A percentile compares a stretch with the other conserved stretches of the same genome.
These are phyloP conservation scores for Thelonectria rubi DNA, from an alignment of 2,329 filamentous ascomycete genomes.

Conservation along the genomic window DNA sequence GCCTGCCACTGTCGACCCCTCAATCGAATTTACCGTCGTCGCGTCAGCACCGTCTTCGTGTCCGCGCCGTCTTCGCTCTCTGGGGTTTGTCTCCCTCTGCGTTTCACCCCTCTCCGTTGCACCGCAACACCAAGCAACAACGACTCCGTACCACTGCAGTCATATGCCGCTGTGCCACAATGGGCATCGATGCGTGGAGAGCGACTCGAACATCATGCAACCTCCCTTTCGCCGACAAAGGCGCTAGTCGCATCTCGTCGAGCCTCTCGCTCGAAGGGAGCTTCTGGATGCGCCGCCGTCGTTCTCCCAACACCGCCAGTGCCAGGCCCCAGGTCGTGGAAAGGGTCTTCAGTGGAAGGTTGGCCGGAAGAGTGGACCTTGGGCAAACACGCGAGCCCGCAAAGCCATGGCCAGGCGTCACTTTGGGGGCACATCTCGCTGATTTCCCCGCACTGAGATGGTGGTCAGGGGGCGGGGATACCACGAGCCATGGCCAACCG, in stretches of 20 bases:
- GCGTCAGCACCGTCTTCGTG: constrained; percentile 11
- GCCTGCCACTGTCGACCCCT: constrained; percentile 10
- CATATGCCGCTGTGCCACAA: constrained; percentile 16
- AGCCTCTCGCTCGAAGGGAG: constrained; percentile 43
- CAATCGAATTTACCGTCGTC: constrained; percentile 1
- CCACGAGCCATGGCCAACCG: constrained; percentile 11
- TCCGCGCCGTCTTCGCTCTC: neutral
- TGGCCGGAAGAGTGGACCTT: constrained; percentile 17
- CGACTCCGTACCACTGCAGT: neutral
- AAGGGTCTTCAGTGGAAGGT: constrained; percentile 7
- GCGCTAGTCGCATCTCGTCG: constrained; percentile 31
- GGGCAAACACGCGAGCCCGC: constrained; percentile 22
- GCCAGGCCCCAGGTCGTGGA: constrained; percentile 11
- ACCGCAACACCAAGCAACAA: constrained; percentile 17
- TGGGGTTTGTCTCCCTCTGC: constrained; percentile 1
- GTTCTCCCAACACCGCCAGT: constrained; percentile 14
- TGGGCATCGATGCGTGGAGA: constrained; percentile 21
- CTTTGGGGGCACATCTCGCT: constrained; percentile 13
- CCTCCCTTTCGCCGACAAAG: constrained; percentile 40
- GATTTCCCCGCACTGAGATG: constrained; percentile 29
- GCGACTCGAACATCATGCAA: constrained; percentile 33
- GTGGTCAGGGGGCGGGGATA: constrained; percentile 6
- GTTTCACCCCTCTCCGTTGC: constrained; percentile 27
- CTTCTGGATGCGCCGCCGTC: constrained; percentile 23
- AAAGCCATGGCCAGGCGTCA: constrained; percentile 8